Evolutionary conservation across 495 filamentous ascomycete genomes (phyloP), one percentile per base, ranked within the genome.

Genomic region (Hyphodiscus hymeniophilus): DNA sequence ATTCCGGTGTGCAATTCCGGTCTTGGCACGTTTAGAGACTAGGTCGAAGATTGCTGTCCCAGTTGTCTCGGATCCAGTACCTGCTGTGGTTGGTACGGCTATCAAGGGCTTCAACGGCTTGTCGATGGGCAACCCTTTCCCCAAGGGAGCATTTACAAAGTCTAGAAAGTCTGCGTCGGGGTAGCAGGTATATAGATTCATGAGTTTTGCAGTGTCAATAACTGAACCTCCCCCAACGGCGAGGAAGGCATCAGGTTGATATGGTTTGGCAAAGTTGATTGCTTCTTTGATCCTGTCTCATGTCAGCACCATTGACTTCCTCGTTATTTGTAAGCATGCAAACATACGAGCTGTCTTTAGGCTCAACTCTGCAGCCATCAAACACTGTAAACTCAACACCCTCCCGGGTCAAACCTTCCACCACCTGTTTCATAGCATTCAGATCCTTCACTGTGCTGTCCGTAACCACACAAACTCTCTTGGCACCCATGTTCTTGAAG

Each of bases 41-140:
- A 97, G 79, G 60, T 98, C 92, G 66, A 98, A 98, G 62, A 98
- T 98, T 23, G 92, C 92, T 0, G 92, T 98, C 7, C 92, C 92
- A 0, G 92, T 97, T 0, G 94, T 97, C 68, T 98, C 92, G 39
- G 82, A 88, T 20, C 92, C 92, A 0, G 92, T 97, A 38, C 92
- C 92, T 17, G 92, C 89, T 2, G 92, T 98, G 12, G 92, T 98
- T 1, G 94, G 92, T 20, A 98, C 81, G 43, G 92, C 94, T 41
- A 98, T 80, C 4, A 98, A 74, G 2, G 92, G 92, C 44, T 72
- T 78, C 1, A 97, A 74, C n/a, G 79, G 72, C 51, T 80, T 80
- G 31, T 79, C 79, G 47, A 97, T 84, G 2, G 92, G 94, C 28
- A 77, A 71, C 8, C 94, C 94, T 52, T 84, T 87, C 42, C 92